Evolutionary conservation across 495 filamentous ascomycete species (phyloP).

Genomic region (Immersiella caudata): DNA sequence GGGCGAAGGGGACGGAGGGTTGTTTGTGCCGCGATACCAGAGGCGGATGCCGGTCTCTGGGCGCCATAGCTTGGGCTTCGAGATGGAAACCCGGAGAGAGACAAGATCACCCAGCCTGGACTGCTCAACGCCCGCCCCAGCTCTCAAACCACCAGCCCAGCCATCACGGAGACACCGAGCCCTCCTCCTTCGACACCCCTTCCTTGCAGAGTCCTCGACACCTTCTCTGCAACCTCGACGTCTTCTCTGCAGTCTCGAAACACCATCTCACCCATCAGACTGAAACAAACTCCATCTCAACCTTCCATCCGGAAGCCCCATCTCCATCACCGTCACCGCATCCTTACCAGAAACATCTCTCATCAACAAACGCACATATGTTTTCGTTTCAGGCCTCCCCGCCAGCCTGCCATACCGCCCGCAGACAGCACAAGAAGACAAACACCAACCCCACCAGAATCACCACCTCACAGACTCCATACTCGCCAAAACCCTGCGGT

Average conservation of each 20-base stretch:
- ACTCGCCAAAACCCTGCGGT: neutral
- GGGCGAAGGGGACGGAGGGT: neutral
- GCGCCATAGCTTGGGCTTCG: neutral
- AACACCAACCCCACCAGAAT: no score
- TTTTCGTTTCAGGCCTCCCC: constrained; percentile 1
- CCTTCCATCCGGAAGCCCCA: neutral
- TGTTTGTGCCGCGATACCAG: no score
- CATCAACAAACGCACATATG: neutral
- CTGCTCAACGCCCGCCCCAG: no score
- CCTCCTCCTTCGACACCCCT: neutral
- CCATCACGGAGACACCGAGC: neutral
- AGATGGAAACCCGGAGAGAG: neutral
- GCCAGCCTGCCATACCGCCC: neutral
- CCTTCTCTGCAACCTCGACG: neutral
- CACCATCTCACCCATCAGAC: neutral
- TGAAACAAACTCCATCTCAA: neutral
- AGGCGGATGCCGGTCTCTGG: neutral
- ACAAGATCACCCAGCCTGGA: no score
- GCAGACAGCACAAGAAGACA: neutral
- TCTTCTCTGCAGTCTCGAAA: neutral
- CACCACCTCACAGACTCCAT: neutral
- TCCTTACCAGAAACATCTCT: neutral
- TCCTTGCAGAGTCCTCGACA: neutral
- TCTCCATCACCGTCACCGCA: neutral
- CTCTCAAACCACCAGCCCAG: neutral